Base-by-base conservation (phyloP, 176 grass and related monocot species). In the Leersia perrieri region DNA sequence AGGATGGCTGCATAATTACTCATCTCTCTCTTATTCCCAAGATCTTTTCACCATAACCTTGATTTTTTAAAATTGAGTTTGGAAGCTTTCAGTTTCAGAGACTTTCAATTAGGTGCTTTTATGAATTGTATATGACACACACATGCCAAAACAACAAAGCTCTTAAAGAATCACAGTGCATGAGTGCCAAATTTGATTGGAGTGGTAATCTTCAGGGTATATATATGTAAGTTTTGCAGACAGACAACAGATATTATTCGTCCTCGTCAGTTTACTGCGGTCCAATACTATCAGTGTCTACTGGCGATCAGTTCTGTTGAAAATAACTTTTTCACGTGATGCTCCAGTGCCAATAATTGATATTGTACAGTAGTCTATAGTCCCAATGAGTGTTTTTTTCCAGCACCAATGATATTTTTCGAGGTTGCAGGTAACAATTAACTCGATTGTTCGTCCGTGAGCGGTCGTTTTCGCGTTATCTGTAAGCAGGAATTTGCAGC, bases 271-370 rank as follows among this genome's bases (percentile, higher is more conserved):
- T n/a, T 70, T 41, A 41, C 33, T 36, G 20, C 65, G 1, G 65
- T 34, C 28, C 27, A 9, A 63, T 14, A 30, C 11, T 8, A 10
- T 9, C 10, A 68, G 5, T 20, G 15, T 11, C 4, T 11, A n/a
- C 36, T 42, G 67, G 23, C 27, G 26, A 70, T 70, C 70, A 32
- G 9, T 18, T 31, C 16, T 16, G 68, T 44, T 13, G 47, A 20
- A 51, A 51, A 51, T 9, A 11, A 18, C 15, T 33, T 30, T 51
- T 60, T 47, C 51, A 47, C 76, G 32, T 29, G 51, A 66, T 83
- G 70, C 70, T 12, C 39, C 58, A 13, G 53, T 53, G 1, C 35
- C 80, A 83, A 83, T 74, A 75, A 83, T 83, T 83, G 70, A 30
- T 13, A 33, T 3, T 2, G 22, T 0, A 23, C 51, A 57, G 51